Evolutionary conservation across 257 asterid genomes (phyloP).

Genomic region (Ilex aquifolium): DNA sequence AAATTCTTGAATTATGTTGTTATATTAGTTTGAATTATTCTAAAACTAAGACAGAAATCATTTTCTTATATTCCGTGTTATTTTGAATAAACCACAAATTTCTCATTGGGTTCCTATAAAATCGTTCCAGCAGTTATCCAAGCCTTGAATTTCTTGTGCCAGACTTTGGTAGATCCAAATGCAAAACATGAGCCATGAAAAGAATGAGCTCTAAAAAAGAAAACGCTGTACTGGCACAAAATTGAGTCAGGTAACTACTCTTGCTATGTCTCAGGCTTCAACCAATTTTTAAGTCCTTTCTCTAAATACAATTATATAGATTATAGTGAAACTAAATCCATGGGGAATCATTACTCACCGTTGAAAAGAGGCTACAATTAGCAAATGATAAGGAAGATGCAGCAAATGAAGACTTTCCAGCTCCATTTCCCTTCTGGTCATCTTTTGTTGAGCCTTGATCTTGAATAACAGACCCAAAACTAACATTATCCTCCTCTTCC

Average conservation of each 20-base stretch:
- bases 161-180: background rate
- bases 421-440: slow-evolving; percentile 35
- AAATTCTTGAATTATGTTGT: no score
- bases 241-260: no score
- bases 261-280: no score
- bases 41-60: no score
- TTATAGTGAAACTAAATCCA: background rate
- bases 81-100: no score
- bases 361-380: slow-evolving; percentile 36
- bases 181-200: background rate
- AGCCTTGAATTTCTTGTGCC: background rate
- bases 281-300: no score
- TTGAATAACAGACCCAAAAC: slow-evolving; percentile 63
- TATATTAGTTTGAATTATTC: no score
- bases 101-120: no score
- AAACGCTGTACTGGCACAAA: no score
- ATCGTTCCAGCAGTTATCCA: no score
- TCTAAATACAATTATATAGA: background rate
- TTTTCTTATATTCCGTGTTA: no score
- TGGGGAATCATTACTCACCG: slow-evolving; percentile 34
- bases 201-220: background rate
- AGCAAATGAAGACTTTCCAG: slow-evolving; percentile 80
- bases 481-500: slow-evolving; percentile 36
- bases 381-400: slow-evolving; percentile 67
- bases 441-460: slow-evolving; percentile 29